Percentiles rank a stretch among this genome's conserved stretches.
Evolutionary conservation across 768 basidiomycete species (phyloP).

Genomic region (Russula sp.): DNA sequence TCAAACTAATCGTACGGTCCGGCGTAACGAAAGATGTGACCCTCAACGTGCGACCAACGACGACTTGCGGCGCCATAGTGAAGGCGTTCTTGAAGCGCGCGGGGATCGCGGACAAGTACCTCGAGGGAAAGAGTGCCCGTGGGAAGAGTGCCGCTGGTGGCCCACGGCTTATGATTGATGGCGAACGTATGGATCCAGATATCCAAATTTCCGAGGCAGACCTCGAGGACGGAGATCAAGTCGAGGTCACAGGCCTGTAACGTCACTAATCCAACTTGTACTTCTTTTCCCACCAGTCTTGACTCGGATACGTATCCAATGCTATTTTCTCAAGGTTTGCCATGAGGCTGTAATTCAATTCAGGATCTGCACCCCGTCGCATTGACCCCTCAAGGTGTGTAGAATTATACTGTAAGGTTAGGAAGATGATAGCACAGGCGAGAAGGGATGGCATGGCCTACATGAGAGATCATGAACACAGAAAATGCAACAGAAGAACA

Average conservation of each 20-base stretch:
- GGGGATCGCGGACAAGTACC: conserved; percentile 52
- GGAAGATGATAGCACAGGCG: not conserved
- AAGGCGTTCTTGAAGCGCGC: conserved; percentile 68
- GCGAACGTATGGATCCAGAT: conserved; percentile 58
- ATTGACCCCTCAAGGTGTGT: not conserved
- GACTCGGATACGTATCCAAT: conserved; percentile 2
- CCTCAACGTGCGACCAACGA: conserved; percentile 65
- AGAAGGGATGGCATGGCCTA: not conserved
- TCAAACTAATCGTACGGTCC: conserved; percentile 65
- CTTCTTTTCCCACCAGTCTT: not conserved
- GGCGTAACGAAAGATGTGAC: conserved; percentile 48
- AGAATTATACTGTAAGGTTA: conserved; percentile 12
- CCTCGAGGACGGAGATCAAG: conserved; percentile 73
- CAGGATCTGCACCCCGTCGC: not conserved
- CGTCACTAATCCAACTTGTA: not conserved
- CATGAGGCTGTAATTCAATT: not conserved
- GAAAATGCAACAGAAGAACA: conserved; percentile 1
- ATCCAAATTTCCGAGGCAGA: conserved; percentile 60
- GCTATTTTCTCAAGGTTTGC: not conserved
- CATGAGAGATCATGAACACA: conserved; percentile 3
- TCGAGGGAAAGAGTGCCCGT: conserved; percentile 31
- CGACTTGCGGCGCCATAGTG: conserved; percentile 71
- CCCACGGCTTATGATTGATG: conserved; percentile 58
- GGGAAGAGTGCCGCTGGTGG: conserved; percentile 31
- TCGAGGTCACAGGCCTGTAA: conserved; percentile 45